Conservation (phyloP, 169 alveolate species). For the Eimeria brunetti region DNA sequence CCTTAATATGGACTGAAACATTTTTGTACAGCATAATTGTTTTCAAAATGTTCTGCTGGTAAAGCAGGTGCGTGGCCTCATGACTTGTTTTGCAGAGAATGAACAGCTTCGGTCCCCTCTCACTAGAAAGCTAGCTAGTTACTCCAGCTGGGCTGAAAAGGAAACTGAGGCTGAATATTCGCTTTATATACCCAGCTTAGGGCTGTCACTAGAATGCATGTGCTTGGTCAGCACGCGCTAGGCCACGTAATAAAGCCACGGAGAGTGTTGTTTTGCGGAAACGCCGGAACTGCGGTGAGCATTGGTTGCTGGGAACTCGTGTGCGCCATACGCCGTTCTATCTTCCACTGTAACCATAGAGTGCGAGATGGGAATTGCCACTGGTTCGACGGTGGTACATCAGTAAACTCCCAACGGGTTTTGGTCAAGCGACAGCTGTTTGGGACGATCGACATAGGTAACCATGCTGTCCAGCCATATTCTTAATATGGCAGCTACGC, state of each 20-base stretch:
- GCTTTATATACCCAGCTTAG: not conserved
- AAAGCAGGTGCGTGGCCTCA: not conserved
- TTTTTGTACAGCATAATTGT: not conserved
- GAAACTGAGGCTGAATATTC: not conserved
- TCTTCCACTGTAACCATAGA: not conserved
- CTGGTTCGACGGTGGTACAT: not conserved
- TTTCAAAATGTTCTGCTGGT: not conserved
- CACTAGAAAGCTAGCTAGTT: not conserved
- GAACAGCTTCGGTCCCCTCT: not conserved
- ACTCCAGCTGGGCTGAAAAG: not conserved
- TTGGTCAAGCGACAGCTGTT: not conserved
- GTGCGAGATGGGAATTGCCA: not conserved
- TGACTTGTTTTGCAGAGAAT: not conserved
- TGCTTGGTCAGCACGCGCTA: too few species aligned
- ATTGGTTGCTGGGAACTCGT: not conserved
- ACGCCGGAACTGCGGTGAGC: not conserved
- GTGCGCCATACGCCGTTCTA: not conserved
- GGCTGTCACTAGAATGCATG: not conserved
- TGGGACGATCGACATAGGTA: not conserved
- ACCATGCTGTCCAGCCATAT: not conserved
- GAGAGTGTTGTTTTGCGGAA: not conserved
- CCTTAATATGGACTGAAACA: not conserved
- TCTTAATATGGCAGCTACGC: not conserved
- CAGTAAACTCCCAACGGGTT: not conserved
- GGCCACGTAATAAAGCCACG: not conserved